A percentile compares a stretch with the other conserved stretches of the same genome.
Conservation (phyloP, 139 green algal genomes). For the Coccomyxa sp. region DNA sequence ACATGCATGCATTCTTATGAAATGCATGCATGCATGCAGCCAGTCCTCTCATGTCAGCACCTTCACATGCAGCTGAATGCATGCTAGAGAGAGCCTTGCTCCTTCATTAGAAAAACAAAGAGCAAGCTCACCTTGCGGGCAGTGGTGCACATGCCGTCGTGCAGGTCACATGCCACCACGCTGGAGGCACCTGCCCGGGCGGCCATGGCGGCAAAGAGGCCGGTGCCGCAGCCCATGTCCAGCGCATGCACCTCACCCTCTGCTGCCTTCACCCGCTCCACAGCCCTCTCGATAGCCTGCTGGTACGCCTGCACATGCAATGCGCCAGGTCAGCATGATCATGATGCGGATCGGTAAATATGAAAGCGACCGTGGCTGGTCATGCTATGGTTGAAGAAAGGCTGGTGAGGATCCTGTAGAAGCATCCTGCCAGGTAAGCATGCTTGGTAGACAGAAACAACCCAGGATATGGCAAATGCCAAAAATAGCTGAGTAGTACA, state of each 20-base stretch:
- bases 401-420: background rate
- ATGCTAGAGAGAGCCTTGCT: too few species aligned
- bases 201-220: slow-evolving; percentile 63
- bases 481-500: too few species aligned
- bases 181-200: slow-evolving; percentile 46
- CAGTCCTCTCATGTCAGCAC: too few species aligned
- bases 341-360: slow-evolving; percentile 22
- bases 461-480: too few species aligned
- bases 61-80: too few species aligned
- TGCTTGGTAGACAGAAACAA: background rate
- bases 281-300: slow-evolving; percentile 39
- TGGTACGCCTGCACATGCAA: slow-evolving; percentile 27
- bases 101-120: too few species aligned
- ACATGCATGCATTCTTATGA: too few species aligned
- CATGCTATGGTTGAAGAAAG: too few species aligned
- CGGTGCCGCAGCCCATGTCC: slow-evolving; percentile 81
- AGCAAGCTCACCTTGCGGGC: slow-evolving; percentile 20
- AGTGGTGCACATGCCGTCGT: slow-evolving; percentile 25
- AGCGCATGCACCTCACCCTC: slow-evolving; percentile 55
- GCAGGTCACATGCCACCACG: slow-evolving; percentile 58
- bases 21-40: too few species aligned
- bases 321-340: background rate
- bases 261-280: slow-evolving; percentile 13
- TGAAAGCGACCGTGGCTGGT: too few species aligned
- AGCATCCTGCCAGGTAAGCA: slow-evolving; percentile 7